Conservation (phyloP, 768 basidiomycete genomes). For the Termitomyces sp. region DNA sequence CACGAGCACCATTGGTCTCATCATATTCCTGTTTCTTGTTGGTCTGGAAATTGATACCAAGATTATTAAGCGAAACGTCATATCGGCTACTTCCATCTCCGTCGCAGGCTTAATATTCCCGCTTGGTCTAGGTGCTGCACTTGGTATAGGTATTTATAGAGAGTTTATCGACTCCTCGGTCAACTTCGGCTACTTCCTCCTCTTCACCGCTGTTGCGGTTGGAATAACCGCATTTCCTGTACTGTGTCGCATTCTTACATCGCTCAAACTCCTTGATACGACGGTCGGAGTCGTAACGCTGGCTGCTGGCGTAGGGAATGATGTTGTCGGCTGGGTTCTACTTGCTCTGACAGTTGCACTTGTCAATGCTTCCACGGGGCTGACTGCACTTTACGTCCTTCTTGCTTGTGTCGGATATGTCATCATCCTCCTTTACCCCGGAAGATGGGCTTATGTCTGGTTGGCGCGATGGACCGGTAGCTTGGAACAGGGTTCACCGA, state of each 20-base stretch:
- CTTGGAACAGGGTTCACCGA: slow-evolving; percentile 67
- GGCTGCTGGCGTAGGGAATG: slow-evolving; percentile 79
- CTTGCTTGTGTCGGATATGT: slow-evolving; percentile 62
- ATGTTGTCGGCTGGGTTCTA: slow-evolving; percentile 75
- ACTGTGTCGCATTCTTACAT: slow-evolving; percentile 79
- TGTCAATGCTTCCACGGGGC: slow-evolving; percentile 67
- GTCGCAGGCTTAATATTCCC: slow-evolving; percentile 68
- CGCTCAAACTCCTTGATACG: slow-evolving; percentile 76
- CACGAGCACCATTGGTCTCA: slow-evolving; percentile 69
- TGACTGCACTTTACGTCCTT: slow-evolving; percentile 77
- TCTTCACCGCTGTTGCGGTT: slow-evolving; percentile 81
- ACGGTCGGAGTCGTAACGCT: slow-evolving; percentile 80
- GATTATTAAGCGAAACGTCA: slow-evolving; percentile 58
- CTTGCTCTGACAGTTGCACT: slow-evolving; percentile 81
- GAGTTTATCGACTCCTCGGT: slow-evolving; percentile 53
- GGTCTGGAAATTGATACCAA: slow-evolving; percentile 79
- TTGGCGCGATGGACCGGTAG: slow-evolving; percentile 62
- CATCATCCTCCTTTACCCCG: slow-evolving; percentile 61
- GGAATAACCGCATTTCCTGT: slow-evolving; percentile 82
- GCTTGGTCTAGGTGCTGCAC: slow-evolving; percentile 73
- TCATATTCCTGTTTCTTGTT: slow-evolving; percentile 78
- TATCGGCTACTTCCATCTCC: slow-evolving; percentile 53
- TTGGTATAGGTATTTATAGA: slow-evolving; percentile 69
- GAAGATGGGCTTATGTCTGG: slow-evolving; percentile 60
- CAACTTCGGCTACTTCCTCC: slow-evolving; percentile 75